Conservation (phyloP, 2,329 filamentous ascomycete genomes). For the Mycosphaerella sp. region DNA sequence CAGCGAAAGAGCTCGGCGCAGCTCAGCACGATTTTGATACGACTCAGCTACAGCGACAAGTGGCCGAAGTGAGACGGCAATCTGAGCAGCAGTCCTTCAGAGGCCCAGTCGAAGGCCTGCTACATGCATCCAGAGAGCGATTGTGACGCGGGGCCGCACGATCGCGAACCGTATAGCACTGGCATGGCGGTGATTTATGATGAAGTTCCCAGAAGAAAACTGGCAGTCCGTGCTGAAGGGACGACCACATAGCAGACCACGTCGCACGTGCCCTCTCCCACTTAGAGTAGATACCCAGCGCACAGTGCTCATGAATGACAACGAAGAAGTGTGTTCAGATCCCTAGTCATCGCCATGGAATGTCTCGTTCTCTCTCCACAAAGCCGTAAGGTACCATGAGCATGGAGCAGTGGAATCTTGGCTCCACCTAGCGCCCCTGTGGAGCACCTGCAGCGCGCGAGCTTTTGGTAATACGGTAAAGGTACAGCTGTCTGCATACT, state of each 20-base stretch:
- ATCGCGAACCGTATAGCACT: too few relatives aligned
- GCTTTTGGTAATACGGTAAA: not conserved
- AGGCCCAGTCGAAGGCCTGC: conserved; percentile 20
- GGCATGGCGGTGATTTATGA: too few relatives aligned
- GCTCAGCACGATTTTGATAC: conserved; percentile 27
- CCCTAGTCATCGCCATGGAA: too few relatives aligned
- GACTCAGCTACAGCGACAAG: conserved; percentile 25
- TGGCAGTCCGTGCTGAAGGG: conserved; percentile 20
- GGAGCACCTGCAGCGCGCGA: not conserved
- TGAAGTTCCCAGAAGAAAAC: too few relatives aligned
- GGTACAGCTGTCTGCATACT: conserved; percentile 5
- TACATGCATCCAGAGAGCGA: too few relatives aligned
- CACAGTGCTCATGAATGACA: not conserved
- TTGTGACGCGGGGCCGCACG: too few relatives aligned
- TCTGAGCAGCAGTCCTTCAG: conserved; percentile 26
- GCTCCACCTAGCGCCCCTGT: too few relatives aligned
- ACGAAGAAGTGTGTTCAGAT: not conserved
- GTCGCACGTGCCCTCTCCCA: not conserved
- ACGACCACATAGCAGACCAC: not conserved
- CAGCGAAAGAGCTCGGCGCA: conserved; percentile 20
- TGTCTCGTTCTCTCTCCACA: too few relatives aligned
- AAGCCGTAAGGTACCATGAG: too few relatives aligned
- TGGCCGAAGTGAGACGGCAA: conserved; percentile 16
- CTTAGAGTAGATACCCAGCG: conserved; percentile 3
- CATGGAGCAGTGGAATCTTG: too few relatives aligned